Conservation (phyloP, 495 filamentous ascomycete genomes). For the Ascobolus immersus region DNA sequence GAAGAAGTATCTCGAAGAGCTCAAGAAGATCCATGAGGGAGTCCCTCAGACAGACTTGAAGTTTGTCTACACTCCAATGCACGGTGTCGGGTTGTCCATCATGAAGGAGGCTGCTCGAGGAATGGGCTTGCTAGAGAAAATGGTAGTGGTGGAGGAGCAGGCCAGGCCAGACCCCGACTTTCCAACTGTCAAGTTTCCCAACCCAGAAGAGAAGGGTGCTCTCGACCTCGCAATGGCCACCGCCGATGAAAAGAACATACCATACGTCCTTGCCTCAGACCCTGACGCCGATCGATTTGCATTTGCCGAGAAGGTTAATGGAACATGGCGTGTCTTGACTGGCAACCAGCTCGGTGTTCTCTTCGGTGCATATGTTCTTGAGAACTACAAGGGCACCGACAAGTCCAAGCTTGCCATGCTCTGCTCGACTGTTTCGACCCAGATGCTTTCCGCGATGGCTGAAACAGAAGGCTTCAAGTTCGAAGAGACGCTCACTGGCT, state of each 20-base stretch:
- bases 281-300: slow-evolving; percentile 52
- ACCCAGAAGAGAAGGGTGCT: slow-evolving; percentile 45
- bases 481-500: slow-evolving; percentile 43
- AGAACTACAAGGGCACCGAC: slow-evolving; percentile 16
- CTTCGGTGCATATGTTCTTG: slow-evolving; percentile 31
- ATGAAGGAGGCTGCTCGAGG: slow-evolving; percentile 24
- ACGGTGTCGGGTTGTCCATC: slow-evolving; percentile 33
- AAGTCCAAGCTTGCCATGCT: slow-evolving; percentile 27
- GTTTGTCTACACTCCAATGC: slow-evolving; percentile 46
- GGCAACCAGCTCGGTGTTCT: slow-evolving; percentile 45
- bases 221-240: slow-evolving; percentile 35
- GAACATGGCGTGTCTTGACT: slow-evolving; percentile 36
- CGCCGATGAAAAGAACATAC: slow-evolving; percentile 25
- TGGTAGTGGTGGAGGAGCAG: slow-evolving; percentile 24
- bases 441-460: slow-evolving; percentile 38
- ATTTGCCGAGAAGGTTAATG: slow-evolving; percentile 33
- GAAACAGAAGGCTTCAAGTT: slow-evolving; percentile 29
- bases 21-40: slow-evolving; percentile 14
- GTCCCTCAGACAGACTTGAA: too few species aligned
- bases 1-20: slow-evolving; percentile 20
- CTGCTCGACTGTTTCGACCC: slow-evolving; percentile 38
- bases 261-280: slow-evolving; percentile 38
- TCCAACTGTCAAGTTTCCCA: slow-evolving; percentile 43
- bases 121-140: slow-evolving; percentile 23
- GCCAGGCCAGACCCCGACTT: slow-evolving; percentile 40